Base-by-base conservation (phyloP, 2,329 filamentous ascomycete species). In the Diaporthe ilicicola region DNA sequence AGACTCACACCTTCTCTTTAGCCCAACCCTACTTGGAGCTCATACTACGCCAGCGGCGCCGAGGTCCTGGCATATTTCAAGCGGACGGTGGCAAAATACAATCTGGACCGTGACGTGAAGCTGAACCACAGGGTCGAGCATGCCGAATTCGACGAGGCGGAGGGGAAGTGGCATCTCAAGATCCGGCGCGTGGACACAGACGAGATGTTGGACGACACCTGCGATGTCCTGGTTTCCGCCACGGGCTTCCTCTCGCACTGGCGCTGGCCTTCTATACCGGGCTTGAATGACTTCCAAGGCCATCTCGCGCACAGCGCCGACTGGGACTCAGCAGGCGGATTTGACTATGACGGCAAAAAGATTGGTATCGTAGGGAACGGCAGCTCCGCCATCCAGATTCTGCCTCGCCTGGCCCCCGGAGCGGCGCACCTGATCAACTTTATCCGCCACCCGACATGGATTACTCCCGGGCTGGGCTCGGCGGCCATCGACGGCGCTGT, bases 11-110 rank as follows among this genome's bases (percentile, higher is more conserved):
- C 6, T 7, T 19, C 24, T 29, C 10, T 44, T 24, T 13, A 70
- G 68, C 68, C 68, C 12, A 70, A 70, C 12, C 88, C 85, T 0
- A 83, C 91, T 71, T 93, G 91, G 91, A 86, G 86, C 0, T 88
- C 91, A 74, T 85, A 90, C 72, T 93, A 91, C 76, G 87, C 91
- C 0, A 86, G 88, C 53, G 91, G 90, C 0, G 76, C 80, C 2
- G 91, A 93, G 76, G 93, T 93, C 59, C 80, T 84, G 7, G 82
- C 86, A 4, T 93, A 93, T 74, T 89, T 89, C 88, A 84, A 90
- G 73, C 78, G 79, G 0, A 77, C 91, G 2, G 89, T 90, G 0
- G 81, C 82, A 6, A 92, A 92, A 73, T 86, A 92, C 75, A 84
- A 89, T 69, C 86, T 92, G 1, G 89, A 91, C 75, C 81, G 87